Evolutionary conservation across 495 filamentous ascomycete species (phyloP).

Genomic region (Aspergillus affinis): DNA sequence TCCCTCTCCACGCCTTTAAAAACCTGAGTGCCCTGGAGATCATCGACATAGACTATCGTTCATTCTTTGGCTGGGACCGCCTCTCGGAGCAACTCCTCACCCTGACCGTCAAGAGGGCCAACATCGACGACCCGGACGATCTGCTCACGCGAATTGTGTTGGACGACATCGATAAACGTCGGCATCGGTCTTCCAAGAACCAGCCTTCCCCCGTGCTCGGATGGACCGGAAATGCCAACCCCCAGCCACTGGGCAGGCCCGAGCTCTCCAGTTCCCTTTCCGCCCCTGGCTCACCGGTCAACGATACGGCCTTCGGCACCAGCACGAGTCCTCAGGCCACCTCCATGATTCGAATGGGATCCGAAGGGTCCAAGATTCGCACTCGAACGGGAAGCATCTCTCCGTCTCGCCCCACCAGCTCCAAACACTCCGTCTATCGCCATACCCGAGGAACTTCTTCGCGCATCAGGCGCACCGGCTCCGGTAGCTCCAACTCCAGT

Average conservation of each 20-base stretch:
- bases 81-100: conserved; percentile 88
- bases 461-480: conserved; percentile 80
- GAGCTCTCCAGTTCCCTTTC: conserved; percentile 53
- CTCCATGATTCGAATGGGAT: conserved; percentile 52
- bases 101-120: conserved; percentile 82
- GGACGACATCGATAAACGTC: conserved; percentile 91
- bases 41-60: conserved; percentile 90
- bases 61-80: conserved; percentile 96
- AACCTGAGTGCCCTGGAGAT: conserved; percentile 92
- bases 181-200: conserved; percentile 80
- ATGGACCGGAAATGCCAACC: conserved; percentile 44
- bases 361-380: conserved; percentile 48
- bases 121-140: conserved; percentile 86
- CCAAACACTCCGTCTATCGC: conserved; percentile 65
- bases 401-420: conserved; percentile 69
- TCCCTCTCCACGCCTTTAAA: conserved; percentile 92
- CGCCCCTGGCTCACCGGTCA: conserved; percentile 65
- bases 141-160: conserved; percentile 88
- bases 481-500: conserved; percentile 89
- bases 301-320: conserved; percentile 42
- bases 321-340: conserved; percentile 46
- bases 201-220: conserved; percentile 72
- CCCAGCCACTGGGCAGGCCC: conserved; percentile 58
- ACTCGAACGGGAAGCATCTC: conserved; percentile 70
- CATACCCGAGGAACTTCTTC: conserved; percentile 51